A percentile compares a stretch with the other conserved stretches of the same genome.
Conservation (phyloP, 768 basidiomycete species). For the Podaxis sp. region DNA sequence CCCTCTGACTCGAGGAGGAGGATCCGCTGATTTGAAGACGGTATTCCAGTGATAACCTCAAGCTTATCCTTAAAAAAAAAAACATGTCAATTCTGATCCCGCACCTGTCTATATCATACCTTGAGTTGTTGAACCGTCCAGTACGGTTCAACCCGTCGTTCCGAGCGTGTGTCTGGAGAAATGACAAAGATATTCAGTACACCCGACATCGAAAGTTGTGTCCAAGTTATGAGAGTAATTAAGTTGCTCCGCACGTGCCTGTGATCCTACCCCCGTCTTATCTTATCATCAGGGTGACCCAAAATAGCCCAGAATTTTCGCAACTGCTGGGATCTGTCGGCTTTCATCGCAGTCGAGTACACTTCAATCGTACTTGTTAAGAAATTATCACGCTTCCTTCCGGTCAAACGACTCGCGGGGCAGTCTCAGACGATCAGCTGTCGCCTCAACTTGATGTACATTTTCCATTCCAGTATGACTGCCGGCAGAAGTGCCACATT, state of each 20-base stretch:
- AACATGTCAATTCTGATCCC: background rate
- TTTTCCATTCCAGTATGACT: no score
- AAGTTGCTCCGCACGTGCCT: slow-evolving; percentile 3
- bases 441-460: no score
- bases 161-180: slow-evolving; percentile 88
- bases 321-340: no score
- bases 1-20: slow-evolving; percentile 58
- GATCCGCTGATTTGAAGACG: slow-evolving; percentile 68
- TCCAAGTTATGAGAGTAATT: background rate
- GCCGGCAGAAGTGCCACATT: no score
- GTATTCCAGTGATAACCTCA: slow-evolving; percentile 90
- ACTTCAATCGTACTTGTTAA: no score
- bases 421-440: no score
- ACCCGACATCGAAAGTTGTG: slow-evolving; percentile 21
- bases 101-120: slow-evolving; percentile 39
- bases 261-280: background rate
- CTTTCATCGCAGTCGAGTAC: no score
- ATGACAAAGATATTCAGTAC: slow-evolving; percentile 70
- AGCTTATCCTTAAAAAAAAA: slow-evolving; percentile 60
- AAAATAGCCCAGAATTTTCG: background rate
- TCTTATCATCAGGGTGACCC: background rate
- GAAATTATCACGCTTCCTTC: no score
- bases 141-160: slow-evolving; percentile 79
- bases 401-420: no score
- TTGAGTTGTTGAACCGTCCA: slow-evolving; percentile 79